Conservation (phyloP, 768 basidiomycete genomes). For the Mycena galericulata region DNA sequence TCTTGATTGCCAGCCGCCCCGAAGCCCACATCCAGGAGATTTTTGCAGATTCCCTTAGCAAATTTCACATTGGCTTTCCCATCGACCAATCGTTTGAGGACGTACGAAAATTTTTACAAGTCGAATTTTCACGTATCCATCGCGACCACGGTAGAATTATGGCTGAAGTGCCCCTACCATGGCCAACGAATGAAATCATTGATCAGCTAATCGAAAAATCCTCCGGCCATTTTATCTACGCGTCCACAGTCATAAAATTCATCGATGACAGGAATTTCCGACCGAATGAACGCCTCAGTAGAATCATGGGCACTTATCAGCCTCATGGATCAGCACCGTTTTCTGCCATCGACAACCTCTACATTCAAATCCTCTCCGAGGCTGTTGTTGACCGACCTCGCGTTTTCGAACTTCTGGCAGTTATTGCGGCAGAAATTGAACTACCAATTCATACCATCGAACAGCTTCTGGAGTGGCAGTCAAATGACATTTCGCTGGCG, state of each 20-base stretch:
- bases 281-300: constrained; percentile 10
- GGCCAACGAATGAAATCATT: constrained; percentile 7
- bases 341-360: constrained; percentile 1
- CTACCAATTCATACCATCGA: constrained; percentile 1
- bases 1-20: constrained; percentile 11
- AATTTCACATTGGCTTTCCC: constrained; percentile 3
- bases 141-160: neutral
- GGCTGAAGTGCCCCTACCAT: constrained; percentile 1
- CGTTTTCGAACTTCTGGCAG: constrained; percentile 13
- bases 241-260: constrained; percentile 8
- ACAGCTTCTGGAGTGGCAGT: constrained; percentile 2
- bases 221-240: too few species aligned
- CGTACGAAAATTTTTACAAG: constrained; percentile 9
- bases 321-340: constrained; percentile 7
- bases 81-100: constrained; percentile 10
- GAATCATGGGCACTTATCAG: constrained; percentile 4
- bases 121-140: constrained; percentile 15
- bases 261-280: constrained; percentile 12
- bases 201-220: constrained; percentile 7
- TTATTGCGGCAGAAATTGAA: constrained; percentile 8
- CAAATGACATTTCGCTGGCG: neutral
- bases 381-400: constrained; percentile 9
- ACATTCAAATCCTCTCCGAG: constrained; percentile 12
- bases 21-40: constrained; percentile 8
- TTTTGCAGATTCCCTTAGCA: constrained; percentile 4